Evolutionary conservation across 2,329 filamentous ascomycete species (phyloP).

Genomic region (Geosmithia putterillii): DNA sequence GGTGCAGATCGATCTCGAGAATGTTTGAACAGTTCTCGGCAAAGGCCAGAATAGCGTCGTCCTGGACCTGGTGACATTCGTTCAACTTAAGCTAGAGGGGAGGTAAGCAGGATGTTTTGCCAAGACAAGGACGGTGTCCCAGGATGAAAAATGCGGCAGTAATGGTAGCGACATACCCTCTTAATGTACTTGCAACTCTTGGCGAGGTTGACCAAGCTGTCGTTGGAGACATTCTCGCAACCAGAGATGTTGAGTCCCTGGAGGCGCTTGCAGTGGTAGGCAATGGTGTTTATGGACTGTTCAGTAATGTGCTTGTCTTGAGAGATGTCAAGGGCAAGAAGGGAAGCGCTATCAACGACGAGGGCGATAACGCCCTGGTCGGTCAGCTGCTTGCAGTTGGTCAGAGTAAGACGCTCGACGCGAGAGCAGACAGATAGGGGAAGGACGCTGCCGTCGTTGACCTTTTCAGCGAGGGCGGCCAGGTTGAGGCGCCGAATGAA

Average conservation of each 20-base stretch:
- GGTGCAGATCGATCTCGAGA: slow-evolving; percentile 89
- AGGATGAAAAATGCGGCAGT: neutral
- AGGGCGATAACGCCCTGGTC: slow-evolving; percentile 74
- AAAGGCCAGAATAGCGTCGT: slow-evolving; percentile 73
- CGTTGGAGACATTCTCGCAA: slow-evolving; percentile 75
- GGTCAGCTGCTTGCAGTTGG: slow-evolving; percentile 75
- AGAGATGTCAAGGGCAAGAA: slow-evolving; percentile 85
- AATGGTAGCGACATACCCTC: slow-evolving; percentile 53
- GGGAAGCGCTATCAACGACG: slow-evolving; percentile 63
- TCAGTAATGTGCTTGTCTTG: slow-evolving; percentile 77
- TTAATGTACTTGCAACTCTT: slow-evolving; percentile 78
- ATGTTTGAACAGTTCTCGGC: slow-evolving; percentile 83
- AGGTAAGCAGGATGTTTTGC: neutral
- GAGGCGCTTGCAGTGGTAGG: slow-evolving; percentile 68
- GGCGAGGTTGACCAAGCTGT: slow-evolving; percentile 71
- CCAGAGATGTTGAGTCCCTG: slow-evolving; percentile 90
- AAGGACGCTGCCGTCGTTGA: slow-evolving; percentile 83
- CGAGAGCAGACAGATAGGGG: slow-evolving; percentile 77
- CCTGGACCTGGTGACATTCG: slow-evolving; percentile 74
- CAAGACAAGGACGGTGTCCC: neutral
- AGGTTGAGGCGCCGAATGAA: slow-evolving; percentile 90
- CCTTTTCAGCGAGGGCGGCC: slow-evolving; percentile 57
- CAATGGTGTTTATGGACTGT: slow-evolving; percentile 63
- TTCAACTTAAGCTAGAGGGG: slow-evolving; percentile 73
- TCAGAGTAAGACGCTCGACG: slow-evolving; percentile 85